A percentile compares a stretch with the other conserved stretches of the same genome.
Evolutionary conservation across 2,329 filamentous ascomycete species (phyloP).

Genomic region (Aspergillus texensis): DNA sequence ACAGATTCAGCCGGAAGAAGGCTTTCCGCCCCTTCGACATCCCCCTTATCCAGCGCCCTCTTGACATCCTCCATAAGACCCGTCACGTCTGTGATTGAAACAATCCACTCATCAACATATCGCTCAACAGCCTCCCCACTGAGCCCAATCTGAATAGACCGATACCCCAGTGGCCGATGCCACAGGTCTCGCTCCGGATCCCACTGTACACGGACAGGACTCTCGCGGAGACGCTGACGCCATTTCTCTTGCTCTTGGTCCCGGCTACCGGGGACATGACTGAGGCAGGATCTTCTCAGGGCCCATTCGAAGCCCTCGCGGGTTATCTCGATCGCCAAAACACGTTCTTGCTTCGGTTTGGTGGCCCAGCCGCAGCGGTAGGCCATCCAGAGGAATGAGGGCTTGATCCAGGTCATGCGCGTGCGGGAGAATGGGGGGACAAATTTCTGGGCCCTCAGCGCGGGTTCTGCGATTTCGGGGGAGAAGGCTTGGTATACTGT

Average conservation of each 20-base stretch:
- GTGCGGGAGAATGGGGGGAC: constrained; percentile 54
- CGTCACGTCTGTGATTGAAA: constrained; percentile 62
- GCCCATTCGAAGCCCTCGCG: constrained; percentile 54
- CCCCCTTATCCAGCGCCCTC: constrained; percentile 44
- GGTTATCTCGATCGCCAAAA: constrained; percentile 61
- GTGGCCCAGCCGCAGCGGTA: constrained; percentile 64
- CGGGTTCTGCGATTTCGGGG: constrained; percentile 54
- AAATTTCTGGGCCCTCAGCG: constrained; percentile 55
- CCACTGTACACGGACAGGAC: constrained; percentile 62
- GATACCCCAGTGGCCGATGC: constrained; percentile 51
- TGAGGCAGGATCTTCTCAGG: constrained; percentile 41
- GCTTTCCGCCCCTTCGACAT: constrained; percentile 31
- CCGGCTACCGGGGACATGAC: constrained; percentile 21
- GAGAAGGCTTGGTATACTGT: constrained; percentile 67
- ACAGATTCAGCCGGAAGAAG: constrained; percentile 16
- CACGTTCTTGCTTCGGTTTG: constrained; percentile 57
- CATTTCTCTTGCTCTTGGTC: constrained; percentile 18
- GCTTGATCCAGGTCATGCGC: constrained; percentile 69
- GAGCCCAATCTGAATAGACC: constrained; percentile 67
- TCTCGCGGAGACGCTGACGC: constrained; percentile 21
- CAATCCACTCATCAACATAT: constrained; percentile 57
- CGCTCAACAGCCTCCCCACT: constrained; percentile 47
- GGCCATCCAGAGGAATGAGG: constrained; percentile 66
- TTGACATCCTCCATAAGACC: constrained; percentile 54
- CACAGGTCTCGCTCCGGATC: constrained; percentile 60